Evolutionary conservation across 192 early-diverging fungal species (phyloP), one percentile per base, ranked within the genome.

Genomic region (Kickxella alabastrina): DNA sequence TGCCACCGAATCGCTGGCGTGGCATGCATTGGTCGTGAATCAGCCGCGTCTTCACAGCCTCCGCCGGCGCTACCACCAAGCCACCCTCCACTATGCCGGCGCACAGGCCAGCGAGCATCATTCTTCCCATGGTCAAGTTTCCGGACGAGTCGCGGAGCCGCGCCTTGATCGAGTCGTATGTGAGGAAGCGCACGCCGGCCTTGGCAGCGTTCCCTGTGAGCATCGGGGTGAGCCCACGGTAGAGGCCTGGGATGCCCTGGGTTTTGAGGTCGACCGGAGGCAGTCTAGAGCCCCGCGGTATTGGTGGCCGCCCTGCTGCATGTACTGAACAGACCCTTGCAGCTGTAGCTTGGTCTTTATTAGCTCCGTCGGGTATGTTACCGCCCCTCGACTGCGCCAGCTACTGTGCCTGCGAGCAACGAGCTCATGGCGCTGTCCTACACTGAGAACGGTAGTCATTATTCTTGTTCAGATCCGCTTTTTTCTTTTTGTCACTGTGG

Each of bases 301-400:
- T 17, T 46, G 39, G 52, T 81, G 61, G 0, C 68, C 68, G 41
- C 54, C 68, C 31, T 54, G 53, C 21, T 43, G 23, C 15, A 52
- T 18, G 41, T 75, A 67, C 18, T 67, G 59, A 38, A 54, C 49
- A 19, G 71, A 66, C 8, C 80, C 79, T 39, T 94, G 91, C 10
- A 98, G 81, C 71, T 98, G 95, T 46, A 98, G 79, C 55, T 90
- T 92, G 7, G 95, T 98, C 60, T 98, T 98, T 52, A 95, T 84
- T 62, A 88, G 92, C 75, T 96, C 93, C 0, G 92, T 95, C 1
- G 95, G 95, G 60, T 98, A 98, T 18, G 95, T 98, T 7, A 85
- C 76, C 3, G 85, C 84, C 86, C 92, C 66, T 98, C 95, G 42
- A 98, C 80, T 3, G 84, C 90, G 19, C 95, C 95, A 10, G 93